Evolutionary conservation across 2,329 filamentous ascomycete species (phyloP).

Genomic region (Parasarocladium wereldwijsianum): DNA sequence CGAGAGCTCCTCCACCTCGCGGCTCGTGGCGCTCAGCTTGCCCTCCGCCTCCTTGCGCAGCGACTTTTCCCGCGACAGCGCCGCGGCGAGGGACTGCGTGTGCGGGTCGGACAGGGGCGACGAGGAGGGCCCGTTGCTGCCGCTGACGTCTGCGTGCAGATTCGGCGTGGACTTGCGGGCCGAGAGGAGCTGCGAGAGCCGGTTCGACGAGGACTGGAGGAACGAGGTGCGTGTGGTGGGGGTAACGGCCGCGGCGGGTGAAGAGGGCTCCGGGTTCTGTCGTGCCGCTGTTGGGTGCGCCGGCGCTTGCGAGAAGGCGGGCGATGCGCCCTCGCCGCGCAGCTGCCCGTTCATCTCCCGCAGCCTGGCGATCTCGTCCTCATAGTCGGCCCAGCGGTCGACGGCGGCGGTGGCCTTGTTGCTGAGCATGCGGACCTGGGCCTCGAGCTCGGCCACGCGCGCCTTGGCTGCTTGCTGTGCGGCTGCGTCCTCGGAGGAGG

Average conservation of each 20-base stretch:
- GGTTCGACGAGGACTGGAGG: conserved; percentile 27
- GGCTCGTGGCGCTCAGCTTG: conserved; percentile 48
- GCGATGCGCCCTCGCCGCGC: conserved; percentile 3
- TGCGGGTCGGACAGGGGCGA: conserved; percentile 9
- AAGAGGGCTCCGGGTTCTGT: conserved; percentile 2
- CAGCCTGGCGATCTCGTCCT: conserved; percentile 56
- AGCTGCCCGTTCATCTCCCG: conserved; percentile 21
- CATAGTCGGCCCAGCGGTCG: conserved; percentile 61
- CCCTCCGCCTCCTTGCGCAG: conserved; percentile 56
- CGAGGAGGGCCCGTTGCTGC: conserved; percentile 9
- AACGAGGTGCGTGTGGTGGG: conserved; percentile 24
- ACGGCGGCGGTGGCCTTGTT: conserved; percentile 53
- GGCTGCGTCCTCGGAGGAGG: background rate
- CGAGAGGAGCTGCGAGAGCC: conserved; percentile 29
- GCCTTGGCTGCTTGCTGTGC: conserved; percentile 42
- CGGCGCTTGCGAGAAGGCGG: conserved; percentile 1
- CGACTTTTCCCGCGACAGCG: conserved; percentile 50
- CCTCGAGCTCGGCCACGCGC: conserved; percentile 54
- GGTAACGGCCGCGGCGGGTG: conserved; percentile 11
- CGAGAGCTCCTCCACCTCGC: conserved; percentile 66
- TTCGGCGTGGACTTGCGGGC: conserved; percentile 29
- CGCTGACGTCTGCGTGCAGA: conserved; percentile 6
- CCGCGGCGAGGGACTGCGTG: conserved; percentile 41
- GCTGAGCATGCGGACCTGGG: conserved; percentile 54
- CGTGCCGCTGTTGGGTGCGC: conserved; percentile 2